Evolutionary conservation across 2,329 filamentous ascomycete genomes (phyloP), one percentile per base, ranked within the genome.

Genomic region (Paraphoma chrysanthemicola): DNA sequence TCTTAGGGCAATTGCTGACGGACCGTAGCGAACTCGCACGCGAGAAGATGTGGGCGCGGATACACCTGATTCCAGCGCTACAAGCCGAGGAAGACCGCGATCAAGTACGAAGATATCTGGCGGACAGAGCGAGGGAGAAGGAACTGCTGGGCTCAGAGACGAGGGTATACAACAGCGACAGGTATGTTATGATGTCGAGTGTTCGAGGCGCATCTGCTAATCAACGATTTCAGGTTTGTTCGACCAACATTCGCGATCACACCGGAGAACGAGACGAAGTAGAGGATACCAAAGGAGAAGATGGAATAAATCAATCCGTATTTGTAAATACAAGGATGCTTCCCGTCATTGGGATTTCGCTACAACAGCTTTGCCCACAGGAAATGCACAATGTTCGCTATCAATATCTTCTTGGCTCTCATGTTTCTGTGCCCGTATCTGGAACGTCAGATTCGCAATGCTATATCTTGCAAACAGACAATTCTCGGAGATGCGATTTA

Each of bases 21-120:
- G n/a, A 16, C 28, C 28, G 55, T 71, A 97, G 93, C 75, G 95
- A 99, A 80, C 89, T 97, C 67, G 91, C 89, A 62, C 92, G 95
- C 70, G 95, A 99, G 77, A 99, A 98, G 85, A 95, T 97, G 87
- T 99, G 95, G 95, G 88, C 92, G 60, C 90, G 95, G 75, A 96
- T 99, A 80, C 88, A 98, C 81, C 85, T 99, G 63, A 95, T 94
- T 73, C 95, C 95, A 56, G 82, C 97, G 62, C 87, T 99, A 63
- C 94, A 98, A 78, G 95, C 95, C 54, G 95, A 99, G 77, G 93
- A 97, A 79, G 95, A 99, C 82, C 90, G 95, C 59, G 95, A 99
- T 80, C 90, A 94, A 77, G 93, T 97, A 62, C 87, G 95, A 66
- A 85, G 94, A 74, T 86, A 94, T 79, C 86, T 90, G 65, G 95